A percentile compares a stretch with the other conserved stretches of the same genome.
phyloP scores from a whole-genome alignment of 768 basidiomycete genomes.

The Calocybe gangraenosa region DNA sequence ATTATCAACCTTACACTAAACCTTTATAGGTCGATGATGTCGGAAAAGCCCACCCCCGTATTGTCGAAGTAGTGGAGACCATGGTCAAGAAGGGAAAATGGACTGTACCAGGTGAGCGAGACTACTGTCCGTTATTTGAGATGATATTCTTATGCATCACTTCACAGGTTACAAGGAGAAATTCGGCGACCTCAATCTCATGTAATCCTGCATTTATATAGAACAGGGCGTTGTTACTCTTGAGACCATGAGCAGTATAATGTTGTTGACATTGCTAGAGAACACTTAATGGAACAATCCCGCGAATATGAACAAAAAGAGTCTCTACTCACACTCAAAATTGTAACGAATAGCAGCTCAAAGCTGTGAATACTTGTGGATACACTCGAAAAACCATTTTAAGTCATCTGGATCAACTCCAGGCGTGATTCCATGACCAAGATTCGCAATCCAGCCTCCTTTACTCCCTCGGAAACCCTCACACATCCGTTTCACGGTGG shows the following conservation, averaged over 20 bases:
- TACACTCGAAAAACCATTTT: conserved; percentile 86
- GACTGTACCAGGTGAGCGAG: conserved; percentile 81
- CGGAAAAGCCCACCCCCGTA: conserved; percentile 87
- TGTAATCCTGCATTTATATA: conserved; percentile 45
- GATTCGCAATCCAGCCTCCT: conserved; percentile 92
- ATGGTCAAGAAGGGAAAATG: conserved; percentile 99
- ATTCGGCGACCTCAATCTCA: conserved; percentile 90
- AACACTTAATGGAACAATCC: too few relatives aligned
- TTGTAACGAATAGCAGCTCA: too few relatives aligned
- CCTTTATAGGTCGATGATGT: conserved; percentile 75
- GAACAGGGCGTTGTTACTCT: too few relatives aligned
- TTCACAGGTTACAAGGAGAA: conserved; percentile 85
- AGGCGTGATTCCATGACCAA: conserved; percentile 97
- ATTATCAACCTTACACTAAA: conserved; percentile 5
- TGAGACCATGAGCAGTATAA: conserved; percentile 3
- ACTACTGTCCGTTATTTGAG: neutral
- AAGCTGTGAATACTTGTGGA: conserved; percentile 68
- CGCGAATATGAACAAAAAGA: too few relatives aligned
- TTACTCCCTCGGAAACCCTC: conserved; percentile 63
- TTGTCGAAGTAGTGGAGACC: conserved; percentile 84
- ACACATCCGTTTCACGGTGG: conserved; percentile 78
- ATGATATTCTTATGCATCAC: conserved; percentile 1
- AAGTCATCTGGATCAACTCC: conserved; percentile 93
- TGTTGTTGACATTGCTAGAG: too few relatives aligned
- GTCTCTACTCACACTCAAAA: too few relatives aligned